Conservation (phyloP, 1,284 basidiomycete species). For the Ceratobasidium sp. region DNA sequence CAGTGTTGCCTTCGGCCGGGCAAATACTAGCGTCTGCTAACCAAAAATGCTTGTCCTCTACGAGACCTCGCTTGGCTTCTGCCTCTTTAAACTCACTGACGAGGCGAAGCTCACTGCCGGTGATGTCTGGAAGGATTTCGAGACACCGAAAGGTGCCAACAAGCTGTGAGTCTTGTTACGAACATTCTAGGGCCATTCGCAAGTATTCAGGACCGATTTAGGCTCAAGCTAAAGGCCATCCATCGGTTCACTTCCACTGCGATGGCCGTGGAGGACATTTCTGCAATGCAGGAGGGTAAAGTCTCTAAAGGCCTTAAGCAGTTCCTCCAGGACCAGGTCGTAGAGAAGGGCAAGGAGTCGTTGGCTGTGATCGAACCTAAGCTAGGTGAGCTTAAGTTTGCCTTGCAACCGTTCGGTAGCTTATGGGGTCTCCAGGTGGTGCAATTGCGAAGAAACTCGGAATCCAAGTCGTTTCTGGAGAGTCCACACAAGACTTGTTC, state of each 20-base stretch:
- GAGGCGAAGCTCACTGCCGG: slow-evolving; percentile 88
- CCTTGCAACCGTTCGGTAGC: slow-evolving; percentile 20
- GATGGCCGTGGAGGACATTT: slow-evolving; percentile 98
- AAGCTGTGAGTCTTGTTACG: slow-evolving; percentile 77
- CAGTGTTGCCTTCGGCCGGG: slow-evolving; percentile 3
- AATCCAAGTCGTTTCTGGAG: slow-evolving; percentile 84
- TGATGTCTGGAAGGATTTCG: slow-evolving; percentile 92
- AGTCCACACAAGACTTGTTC: slow-evolving; percentile 85
- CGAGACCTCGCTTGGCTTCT: slow-evolving; percentile 92
- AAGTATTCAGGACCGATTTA: slow-evolving; percentile 54
- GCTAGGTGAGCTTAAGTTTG: slow-evolving; percentile 73
- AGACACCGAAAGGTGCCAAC: slow-evolving; percentile 90
- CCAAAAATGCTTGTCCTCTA: slow-evolving; percentile 79
- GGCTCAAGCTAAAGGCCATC: slow-evolving; percentile 93
- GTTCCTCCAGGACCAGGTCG: slow-evolving; percentile 90
- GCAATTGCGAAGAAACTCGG: slow-evolving; percentile 95
- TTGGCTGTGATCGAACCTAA: slow-evolving; percentile 91
- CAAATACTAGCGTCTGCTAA: slow-evolving; percentile 9
- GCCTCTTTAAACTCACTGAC: slow-evolving; percentile 96
- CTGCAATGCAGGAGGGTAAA: slow-evolving; percentile 92
- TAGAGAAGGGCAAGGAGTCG: slow-evolving; percentile 88
- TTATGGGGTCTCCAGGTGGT: slow-evolving; percentile 64
- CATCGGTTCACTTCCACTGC: slow-evolving; percentile 98
- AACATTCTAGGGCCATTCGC: not conserved
- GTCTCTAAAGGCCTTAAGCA: slow-evolving; percentile 93